A percentile compares a stretch with the other conserved stretches of the same genome.
These are phyloP conservation scores for Tulasnella sp. DNA, from an alignment of 768 basidiomycete genomes.

Conservation along the genomic window DNA sequence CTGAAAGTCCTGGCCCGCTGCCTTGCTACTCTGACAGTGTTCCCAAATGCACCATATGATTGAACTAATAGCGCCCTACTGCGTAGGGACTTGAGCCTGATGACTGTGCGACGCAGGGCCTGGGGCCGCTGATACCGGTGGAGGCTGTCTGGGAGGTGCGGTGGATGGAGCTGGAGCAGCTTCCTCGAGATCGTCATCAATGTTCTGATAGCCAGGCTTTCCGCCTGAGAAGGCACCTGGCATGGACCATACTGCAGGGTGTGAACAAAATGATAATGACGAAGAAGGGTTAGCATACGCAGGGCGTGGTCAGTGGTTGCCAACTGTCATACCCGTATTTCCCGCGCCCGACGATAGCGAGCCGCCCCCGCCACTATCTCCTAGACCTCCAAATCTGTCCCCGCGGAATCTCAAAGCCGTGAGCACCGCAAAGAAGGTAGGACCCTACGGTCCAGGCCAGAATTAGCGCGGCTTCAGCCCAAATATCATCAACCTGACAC, in stretches of 20 bases:
- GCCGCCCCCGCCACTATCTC: slow-evolving; percentile 36
- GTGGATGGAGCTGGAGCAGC: slow-evolving; percentile 21
- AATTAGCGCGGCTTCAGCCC: not conserved
- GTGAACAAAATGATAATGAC: not conserved
- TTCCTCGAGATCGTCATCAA: slow-evolving; percentile 31
- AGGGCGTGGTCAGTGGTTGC: not conserved
- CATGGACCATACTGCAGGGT: slow-evolving; percentile 60
- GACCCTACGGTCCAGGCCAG: slow-evolving; percentile 36
- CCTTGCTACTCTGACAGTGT: no score
- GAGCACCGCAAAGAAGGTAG: slow-evolving; percentile 44
- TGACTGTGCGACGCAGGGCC: slow-evolving; percentile 9
- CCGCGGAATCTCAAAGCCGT: slow-evolving; percentile 48
- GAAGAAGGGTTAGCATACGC: not conserved
- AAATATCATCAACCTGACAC: not conserved
- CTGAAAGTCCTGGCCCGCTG: no score
- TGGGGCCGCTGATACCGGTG: not conserved
- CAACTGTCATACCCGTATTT: slow-evolving; percentile 35
- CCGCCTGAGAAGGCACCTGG: slow-evolving; percentile 50
- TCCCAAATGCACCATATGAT: no score
- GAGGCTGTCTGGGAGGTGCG: slow-evolving; percentile 14
- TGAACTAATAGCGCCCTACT: no score
- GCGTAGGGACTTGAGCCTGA: slow-evolving; percentile 6
- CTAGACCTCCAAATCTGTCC: slow-evolving; percentile 39
- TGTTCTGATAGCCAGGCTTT: slow-evolving; percentile 25
- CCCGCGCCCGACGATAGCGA: not conserved